These are phyloP conservation scores for Gigaspora rosea DNA, from an alignment of 192 early-diverging fungal genomes.

Conservation along the genomic window DNA sequence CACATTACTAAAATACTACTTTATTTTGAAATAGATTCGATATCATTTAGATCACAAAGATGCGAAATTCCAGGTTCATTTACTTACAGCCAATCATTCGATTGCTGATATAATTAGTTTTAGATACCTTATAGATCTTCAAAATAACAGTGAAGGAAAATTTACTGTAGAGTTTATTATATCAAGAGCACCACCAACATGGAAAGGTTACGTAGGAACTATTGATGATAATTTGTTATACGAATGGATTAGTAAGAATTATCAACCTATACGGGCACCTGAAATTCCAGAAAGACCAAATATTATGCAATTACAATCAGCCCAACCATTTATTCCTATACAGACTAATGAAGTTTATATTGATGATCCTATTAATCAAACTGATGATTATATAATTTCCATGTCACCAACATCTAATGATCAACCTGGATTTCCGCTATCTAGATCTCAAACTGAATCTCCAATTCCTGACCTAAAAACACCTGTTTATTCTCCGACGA, in stretches of 20 bases:
- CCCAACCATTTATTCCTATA: not conserved
- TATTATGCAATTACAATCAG: not conserved
- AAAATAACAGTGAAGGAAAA: not conserved
- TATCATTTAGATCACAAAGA: not conserved
- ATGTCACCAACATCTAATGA: too few species aligned
- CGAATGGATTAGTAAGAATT: conserved; percentile 8
- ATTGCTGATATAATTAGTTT: not conserved
- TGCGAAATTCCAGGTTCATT: not conserved
- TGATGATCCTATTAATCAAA: too few species aligned
- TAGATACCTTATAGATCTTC: not conserved
- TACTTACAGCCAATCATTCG: not conserved
- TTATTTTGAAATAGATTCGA: not conserved
- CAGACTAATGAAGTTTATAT: not conserved
- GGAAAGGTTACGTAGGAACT: not conserved
- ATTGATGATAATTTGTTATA: not conserved
- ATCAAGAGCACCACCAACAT: not conserved
- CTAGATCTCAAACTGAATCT: not conserved
- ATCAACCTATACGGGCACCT: not conserved
- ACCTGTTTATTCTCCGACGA: not conserved
- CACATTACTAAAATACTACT: not conserved
- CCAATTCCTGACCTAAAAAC: not conserved
- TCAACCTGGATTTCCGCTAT: too few species aligned
- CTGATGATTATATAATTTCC: too few species aligned
- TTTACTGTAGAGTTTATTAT: not conserved
- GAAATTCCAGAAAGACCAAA: not conserved